These are phyloP conservation scores for Pseudozyma thailandica DNA, from an alignment of 1,284 basidiomycete species.

Conservation along the genomic window DNA sequence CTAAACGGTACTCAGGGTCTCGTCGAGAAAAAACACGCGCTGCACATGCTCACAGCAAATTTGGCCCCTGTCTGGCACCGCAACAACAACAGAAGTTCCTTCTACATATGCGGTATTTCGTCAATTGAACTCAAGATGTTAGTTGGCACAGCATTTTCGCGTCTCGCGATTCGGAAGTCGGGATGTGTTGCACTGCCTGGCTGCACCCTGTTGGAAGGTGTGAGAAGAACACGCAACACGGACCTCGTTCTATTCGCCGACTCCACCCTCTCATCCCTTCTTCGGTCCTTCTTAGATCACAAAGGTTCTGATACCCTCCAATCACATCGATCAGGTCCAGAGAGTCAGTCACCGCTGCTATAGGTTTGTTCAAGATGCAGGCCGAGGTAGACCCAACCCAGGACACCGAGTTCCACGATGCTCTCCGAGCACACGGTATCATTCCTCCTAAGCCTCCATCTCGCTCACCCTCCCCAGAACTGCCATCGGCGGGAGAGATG, in stretches of 20 bases:
- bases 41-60: neutral
- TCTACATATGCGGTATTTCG: conserved; percentile 5
- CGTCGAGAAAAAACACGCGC: too few relatives aligned
- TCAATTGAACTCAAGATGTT: neutral
- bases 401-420: conserved; percentile 67
- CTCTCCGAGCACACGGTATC: conserved; percentile 63
- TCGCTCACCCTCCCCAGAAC: conserved; percentile 64
- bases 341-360: too few relatives aligned
- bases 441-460: conserved; percentile 65
- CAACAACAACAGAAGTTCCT: neutral
- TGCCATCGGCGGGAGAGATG: conserved; percentile 42
- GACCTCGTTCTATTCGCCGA: neutral
- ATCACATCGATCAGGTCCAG: neutral
- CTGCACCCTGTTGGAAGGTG: neutral
- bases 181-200: neutral
- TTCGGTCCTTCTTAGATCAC: too few relatives aligned
- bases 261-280: neutral
- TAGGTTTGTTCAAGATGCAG: conserved; percentile 49
- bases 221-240: conserved; percentile 1
- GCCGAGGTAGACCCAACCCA: conserved; percentile 57
- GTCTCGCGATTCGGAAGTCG: neutral
- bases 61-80: conserved; percentile 2
- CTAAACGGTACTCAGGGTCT: too few relatives aligned
- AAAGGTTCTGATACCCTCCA: too few relatives aligned
- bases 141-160: neutral